Evolutionary conservation across 495 filamentous ascomycete species (phyloP).

Genomic region (Immersiella caudata): DNA sequence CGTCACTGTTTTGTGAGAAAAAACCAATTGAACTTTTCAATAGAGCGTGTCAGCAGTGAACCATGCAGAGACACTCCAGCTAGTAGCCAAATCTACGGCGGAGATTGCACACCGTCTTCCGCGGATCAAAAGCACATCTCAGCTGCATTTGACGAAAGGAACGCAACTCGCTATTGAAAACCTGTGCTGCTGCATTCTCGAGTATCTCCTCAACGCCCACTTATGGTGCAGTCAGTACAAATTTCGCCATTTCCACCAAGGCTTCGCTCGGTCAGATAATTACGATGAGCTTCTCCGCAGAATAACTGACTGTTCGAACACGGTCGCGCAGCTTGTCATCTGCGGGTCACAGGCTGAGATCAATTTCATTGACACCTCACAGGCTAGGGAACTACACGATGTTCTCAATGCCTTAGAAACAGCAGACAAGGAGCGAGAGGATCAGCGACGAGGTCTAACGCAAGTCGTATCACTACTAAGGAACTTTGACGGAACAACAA

Average conservation of each 20-base stretch:
- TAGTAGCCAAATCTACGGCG: background rate
- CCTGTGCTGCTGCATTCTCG: background rate
- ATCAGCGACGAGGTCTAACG: background rate
- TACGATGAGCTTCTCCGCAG: background rate
- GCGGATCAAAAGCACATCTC: background rate
- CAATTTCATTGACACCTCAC: background rate
- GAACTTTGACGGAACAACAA: background rate
- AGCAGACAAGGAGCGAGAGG: background rate
- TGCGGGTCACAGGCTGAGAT: background rate
- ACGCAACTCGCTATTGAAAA: background rate
- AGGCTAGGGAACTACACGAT: background rate
- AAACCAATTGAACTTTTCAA: background rate
- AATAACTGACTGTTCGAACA: background rate
- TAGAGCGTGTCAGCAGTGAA: background rate
- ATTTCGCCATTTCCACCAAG: background rate
- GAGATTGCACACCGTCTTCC: background rate
- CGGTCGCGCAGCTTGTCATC: background rate
- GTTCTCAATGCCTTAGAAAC: background rate
- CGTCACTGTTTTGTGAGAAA: background rate
- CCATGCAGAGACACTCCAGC: background rate
- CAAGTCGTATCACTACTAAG: background rate
- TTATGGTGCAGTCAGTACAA: background rate
- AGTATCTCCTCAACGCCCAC: background rate
- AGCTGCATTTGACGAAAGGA: background rate
- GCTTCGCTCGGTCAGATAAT: background rate